Percentiles rank a stretch among this genome's conserved stretches.
phyloP scores from a whole-genome alignment of 2,329 filamentous ascomycete species.

The Trichoderma arundinaceum region DNA sequence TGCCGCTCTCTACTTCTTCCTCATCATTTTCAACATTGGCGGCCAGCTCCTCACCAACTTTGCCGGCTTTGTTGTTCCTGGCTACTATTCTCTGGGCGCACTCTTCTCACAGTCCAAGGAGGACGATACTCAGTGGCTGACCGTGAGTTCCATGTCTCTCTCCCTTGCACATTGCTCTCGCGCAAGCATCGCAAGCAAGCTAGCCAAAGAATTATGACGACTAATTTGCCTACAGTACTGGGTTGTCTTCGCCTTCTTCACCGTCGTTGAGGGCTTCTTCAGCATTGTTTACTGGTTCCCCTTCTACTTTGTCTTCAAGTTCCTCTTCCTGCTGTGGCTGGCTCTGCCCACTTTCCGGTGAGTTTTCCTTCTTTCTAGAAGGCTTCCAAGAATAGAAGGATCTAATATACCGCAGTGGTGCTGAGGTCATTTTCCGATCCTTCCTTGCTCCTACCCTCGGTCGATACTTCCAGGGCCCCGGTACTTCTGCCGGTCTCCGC shows the following conservation, averaged over 20 bases:
- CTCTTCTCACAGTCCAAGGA: constrained; percentile 73
- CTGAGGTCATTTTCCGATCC: constrained; percentile 95
- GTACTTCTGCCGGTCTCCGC: constrained; percentile 84
- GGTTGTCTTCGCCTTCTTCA: constrained; percentile 84
- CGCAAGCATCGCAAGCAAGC: background rate
- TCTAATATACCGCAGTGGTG: constrained; percentile 66
- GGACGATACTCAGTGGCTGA: constrained; percentile 83
- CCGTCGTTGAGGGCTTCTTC: constrained; percentile 80
- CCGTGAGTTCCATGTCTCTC: constrained; percentile 55
- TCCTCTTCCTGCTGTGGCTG: constrained; percentile 96
- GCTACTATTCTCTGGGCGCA: constrained; percentile 82
- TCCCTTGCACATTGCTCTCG: constrained; percentile 5
- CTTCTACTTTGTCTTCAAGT: constrained; percentile 99
- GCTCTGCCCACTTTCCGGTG: constrained; percentile 93
- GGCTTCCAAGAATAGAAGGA: background rate
- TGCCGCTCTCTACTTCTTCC: constrained; percentile 82
- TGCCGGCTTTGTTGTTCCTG: constrained; percentile 80
- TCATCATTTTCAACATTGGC: constrained; percentile 91
- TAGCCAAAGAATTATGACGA: constrained; percentile 42
- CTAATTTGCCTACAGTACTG: constrained; percentile 67
- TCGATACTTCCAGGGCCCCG: constrained; percentile 78
- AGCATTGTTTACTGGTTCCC: constrained; percentile 93
- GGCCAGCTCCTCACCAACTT: constrained; percentile 88
- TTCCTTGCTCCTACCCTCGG: constrained; percentile 90
- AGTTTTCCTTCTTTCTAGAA: constrained; percentile 43